These are phyloP conservation scores for Lodderomyces jiufengensis DNA, from an alignment of 1,139 yeast species.

Conservation along the genomic window DNA sequence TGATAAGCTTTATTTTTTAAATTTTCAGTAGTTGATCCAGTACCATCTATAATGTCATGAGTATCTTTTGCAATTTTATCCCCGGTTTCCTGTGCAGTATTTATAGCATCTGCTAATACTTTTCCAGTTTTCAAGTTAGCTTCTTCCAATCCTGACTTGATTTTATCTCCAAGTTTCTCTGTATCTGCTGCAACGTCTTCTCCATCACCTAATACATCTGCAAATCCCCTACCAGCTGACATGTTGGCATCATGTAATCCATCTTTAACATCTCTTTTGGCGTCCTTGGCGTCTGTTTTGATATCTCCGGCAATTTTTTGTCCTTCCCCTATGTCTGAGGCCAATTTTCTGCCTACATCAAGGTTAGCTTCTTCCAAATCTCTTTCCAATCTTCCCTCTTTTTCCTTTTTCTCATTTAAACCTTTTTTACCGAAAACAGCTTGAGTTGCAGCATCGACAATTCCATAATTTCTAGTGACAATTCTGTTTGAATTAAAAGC, in stretches of 20 bases:
- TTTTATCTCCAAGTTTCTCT: conserved; percentile 18
- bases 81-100: too few relatives aligned
- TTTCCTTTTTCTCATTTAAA: conserved; percentile 7
- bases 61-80: conserved; percentile 2
- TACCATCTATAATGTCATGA: neutral
- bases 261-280: neutral
- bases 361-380: conserved; percentile 7
- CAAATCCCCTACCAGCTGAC: neutral
- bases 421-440: conserved; percentile 11
- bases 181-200: conserved; percentile 33
- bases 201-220: neutral
- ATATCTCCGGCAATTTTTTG: conserved; percentile 15
- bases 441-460: conserved; percentile 8
- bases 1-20: conserved; percentile 8
- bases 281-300: conserved; percentile 19
- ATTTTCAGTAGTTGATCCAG: conserved; percentile 11
- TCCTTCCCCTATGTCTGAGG: conserved; percentile 8
- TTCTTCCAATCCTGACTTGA: neutral
- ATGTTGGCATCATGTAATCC: too few relatives aligned
- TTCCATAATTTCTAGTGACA: conserved; percentile 7
- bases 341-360: conserved; percentile 7
- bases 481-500: neutral
- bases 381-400: conserved; percentile 6
- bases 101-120: conserved; percentile 26
- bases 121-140: conserved; percentile 11